Evolutionary conservation across 2,329 filamentous ascomycete genomes (phyloP), one percentile per base, ranked within the genome.

Genomic region (Nothophaeocryptopus gaeumannii): DNA sequence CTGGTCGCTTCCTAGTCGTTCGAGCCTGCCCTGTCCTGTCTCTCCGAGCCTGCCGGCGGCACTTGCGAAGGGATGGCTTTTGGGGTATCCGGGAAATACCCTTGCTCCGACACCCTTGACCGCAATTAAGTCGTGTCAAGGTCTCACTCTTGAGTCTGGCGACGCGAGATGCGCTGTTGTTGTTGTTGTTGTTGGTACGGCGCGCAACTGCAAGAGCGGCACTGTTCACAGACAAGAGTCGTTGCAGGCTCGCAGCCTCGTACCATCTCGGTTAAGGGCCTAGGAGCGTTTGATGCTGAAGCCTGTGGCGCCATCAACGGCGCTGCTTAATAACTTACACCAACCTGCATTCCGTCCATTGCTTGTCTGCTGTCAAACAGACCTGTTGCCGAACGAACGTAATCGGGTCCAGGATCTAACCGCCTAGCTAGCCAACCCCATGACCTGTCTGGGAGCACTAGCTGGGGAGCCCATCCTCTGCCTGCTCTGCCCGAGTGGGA

Each of bases 221-320:
- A 13, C 34, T 36, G 5, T 1, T 36, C 13, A 32, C 39, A 32
- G 7, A 29, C 13, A 14, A 43, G 29, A 35, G 31, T 33, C 30
- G 31, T 14, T 16, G 29, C 31, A 34, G 30, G 26, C 30, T 33
- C 26, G 13, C 33, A 10, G 34, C n/a, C 13, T 33, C 13, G 40
- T 8, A 16, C 10, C 10, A 43, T 11, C 33, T 45, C 41, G 41
- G 32, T 37, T 37, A 43, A n/a, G 33, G 41, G 26, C 10, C 20
- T 29, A 5, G 36, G 13, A 16, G 14, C 29, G 15, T 36, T 26
- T 13, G 33, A 46, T 47, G 33, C 34, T 33, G 43, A 30, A 43
- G 45, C 38, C 11, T 35, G 45, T 35, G 45, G 39, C 44, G 49
- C 49, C 39, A 42, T 41, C 20, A 51, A 51, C 49, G 49, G 37